These are phyloP conservation scores for Debaryomyces subglobosus DNA, from an alignment of 1,139 yeast genomes.

Conservation along the genomic window DNA sequence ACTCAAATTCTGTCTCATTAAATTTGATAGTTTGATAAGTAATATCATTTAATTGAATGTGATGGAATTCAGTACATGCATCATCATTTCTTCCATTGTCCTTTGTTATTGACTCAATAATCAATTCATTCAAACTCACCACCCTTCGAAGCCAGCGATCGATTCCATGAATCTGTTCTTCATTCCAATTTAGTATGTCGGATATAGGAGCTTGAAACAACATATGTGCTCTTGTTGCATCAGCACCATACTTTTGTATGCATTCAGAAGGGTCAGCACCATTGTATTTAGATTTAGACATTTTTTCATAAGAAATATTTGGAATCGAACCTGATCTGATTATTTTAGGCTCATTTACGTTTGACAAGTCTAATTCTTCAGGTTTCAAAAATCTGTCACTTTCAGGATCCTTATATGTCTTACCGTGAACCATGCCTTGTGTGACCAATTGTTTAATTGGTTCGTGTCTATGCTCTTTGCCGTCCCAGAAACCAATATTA, in stretches of 20 bases:
- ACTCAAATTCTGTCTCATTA: slow-evolving; percentile 49
- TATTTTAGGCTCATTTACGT: slow-evolving; percentile 47
- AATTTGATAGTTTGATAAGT: slow-evolving; percentile 22
- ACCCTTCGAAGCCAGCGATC: slow-evolving; percentile 83
- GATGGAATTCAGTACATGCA: slow-evolving; percentile 6
- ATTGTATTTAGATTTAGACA: slow-evolving; percentile 94
- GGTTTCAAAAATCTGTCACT: slow-evolving; percentile 79
- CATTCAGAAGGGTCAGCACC: slow-evolving; percentile 90
- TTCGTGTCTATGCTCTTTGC: slow-evolving; percentile 56
- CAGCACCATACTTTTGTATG: slow-evolving; percentile 84
- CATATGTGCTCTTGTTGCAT: slow-evolving; percentile 91
- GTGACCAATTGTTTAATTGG: slow-evolving; percentile 82
- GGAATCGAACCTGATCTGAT: slow-evolving; percentile 56
- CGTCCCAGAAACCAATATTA: slow-evolving; percentile 57
- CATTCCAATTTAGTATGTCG: slow-evolving; percentile 89
- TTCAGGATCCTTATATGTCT: slow-evolving; percentile 71
- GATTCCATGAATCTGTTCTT: slow-evolving; percentile 79
- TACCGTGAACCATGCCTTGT: slow-evolving; percentile 98
- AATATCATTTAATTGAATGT: slow-evolving; percentile 27
- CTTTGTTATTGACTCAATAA: slow-evolving; percentile 9
- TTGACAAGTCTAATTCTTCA: slow-evolving; percentile 55
- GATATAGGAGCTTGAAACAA: slow-evolving; percentile 90
- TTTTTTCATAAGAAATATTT: slow-evolving; percentile 71
- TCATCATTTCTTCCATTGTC: background rate
- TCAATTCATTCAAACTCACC: slow-evolving; percentile 38